These are phyloP conservation scores for Monosporascus cannonballus DNA, from an alignment of 2,329 filamentous ascomycete species.

Conservation along the genomic window DNA sequence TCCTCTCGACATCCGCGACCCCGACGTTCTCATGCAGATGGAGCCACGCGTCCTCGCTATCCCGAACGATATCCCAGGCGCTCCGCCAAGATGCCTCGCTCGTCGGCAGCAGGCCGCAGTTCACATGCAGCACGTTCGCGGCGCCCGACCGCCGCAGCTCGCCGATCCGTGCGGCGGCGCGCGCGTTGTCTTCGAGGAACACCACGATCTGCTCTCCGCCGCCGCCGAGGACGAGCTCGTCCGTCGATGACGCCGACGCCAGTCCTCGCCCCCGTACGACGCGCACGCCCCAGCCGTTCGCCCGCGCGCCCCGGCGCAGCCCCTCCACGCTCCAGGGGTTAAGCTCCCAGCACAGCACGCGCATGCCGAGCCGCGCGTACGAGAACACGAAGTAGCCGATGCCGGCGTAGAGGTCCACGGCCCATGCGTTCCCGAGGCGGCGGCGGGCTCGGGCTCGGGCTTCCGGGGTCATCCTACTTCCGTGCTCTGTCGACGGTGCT, in stretches of 20 bases:
- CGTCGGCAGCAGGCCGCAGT: constrained; percentile 56
- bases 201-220: constrained; percentile 54
- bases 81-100: constrained; percentile 48
- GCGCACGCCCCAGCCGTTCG: constrained; percentile 59
- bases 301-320: constrained; percentile 64
- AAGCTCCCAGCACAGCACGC: constrained; percentile 82
- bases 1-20: constrained; percentile 43
- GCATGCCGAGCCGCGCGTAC: constrained; percentile 66
- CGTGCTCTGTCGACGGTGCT: neutral
- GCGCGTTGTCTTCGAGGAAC: constrained; percentile 62
- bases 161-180: constrained; percentile 38
- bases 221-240: constrained; percentile 23
- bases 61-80: constrained; percentile 39
- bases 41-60: constrained; percentile 42
- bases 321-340: constrained; percentile 87
- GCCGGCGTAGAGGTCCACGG: constrained; percentile 82
- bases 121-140: constrained; percentile 50
- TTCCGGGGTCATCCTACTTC: neutral
- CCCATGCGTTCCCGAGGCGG: constrained; percentile 31
- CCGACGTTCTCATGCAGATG: constrained; percentile 64
- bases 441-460: neutral
- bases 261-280: constrained; percentile 42
- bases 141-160: constrained; percentile 25
- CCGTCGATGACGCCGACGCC: constrained; percentile 26
- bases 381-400: constrained; percentile 93